Percentiles rank a stretch among this genome's conserved stretches.
Conservation (phyloP, 257 asterid species). For the Solanum sejunctum region DNA sequence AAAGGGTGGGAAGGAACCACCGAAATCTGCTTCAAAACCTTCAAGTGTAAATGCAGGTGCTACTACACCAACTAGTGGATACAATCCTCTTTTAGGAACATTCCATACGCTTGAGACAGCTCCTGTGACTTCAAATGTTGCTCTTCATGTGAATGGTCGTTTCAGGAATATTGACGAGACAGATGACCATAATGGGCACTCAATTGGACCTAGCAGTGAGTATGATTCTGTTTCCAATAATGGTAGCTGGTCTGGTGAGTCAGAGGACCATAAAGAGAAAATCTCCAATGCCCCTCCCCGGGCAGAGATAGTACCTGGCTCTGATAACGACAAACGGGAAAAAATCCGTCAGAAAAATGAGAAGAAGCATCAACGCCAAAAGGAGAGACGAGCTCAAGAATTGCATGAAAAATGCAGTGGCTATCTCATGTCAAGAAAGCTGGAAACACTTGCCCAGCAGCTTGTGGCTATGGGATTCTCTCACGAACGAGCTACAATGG, state of each 20-base stretch:
- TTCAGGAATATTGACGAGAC: constrained; percentile 77
- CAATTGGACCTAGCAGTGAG: constrained; percentile 40
- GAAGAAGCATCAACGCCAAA: constrained; percentile 72
- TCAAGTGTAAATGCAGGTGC: constrained; percentile 33
- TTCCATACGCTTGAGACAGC: constrained; percentile 65
- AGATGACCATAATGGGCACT: constrained; percentile 59
- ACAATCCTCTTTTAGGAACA: constrained; percentile 75
- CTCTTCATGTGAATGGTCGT: constrained; percentile 63
- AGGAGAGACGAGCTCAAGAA: constrained; percentile 79
- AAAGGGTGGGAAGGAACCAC: constrained; percentile 57
- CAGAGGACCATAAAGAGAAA: constrained; percentile 72
- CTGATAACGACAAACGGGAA: constrained; percentile 65
- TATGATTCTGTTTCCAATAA: constrained; percentile 77
- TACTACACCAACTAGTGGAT: constrained; percentile 61
- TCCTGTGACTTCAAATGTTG: constrained; percentile 38
- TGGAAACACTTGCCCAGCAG: constrained; percentile 76
- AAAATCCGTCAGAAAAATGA: constrained; percentile 76
- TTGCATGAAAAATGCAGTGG: constrained; percentile 67
- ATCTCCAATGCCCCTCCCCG: constrained; percentile 17
- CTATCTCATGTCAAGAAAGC: constrained; percentile 73
- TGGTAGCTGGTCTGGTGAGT: constrained; percentile 98
- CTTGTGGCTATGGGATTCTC: constrained; percentile 96
- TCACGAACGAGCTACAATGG: constrained; percentile 86
- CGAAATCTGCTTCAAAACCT: constrained; percentile 55
- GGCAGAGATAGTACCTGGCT: constrained; percentile 44